phyloP scores from a whole-genome alignment of 2,329 filamentous ascomycete species.

The Xylaria arbuscula region DNA sequence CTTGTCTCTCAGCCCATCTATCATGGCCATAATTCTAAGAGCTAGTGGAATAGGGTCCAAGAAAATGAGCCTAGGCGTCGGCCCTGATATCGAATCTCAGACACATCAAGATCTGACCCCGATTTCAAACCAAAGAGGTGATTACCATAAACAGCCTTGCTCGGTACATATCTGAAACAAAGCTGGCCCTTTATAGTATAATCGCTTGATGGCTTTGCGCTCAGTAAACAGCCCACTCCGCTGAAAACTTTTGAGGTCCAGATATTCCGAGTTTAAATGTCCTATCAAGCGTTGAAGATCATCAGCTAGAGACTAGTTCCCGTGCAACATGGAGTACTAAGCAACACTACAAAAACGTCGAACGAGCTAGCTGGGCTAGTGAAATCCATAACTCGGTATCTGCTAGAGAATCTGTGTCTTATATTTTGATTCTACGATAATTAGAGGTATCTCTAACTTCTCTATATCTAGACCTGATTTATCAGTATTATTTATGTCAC shows the following conservation, averaged over 20 bases:
- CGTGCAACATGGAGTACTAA: not conserved
- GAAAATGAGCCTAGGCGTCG: not conserved
- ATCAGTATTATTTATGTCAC: no score
- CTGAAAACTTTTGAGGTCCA: conserved; percentile 7
- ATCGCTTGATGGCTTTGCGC: not conserved
- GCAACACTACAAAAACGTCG: not conserved
- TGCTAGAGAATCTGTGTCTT: no score
- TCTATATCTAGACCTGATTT: no score
- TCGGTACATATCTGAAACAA: not conserved
- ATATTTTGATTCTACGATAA: no score
- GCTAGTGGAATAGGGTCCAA: not conserved
- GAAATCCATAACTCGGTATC: no score
- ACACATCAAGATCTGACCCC: not conserved
- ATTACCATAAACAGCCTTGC: not conserved
- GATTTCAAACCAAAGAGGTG: not conserved
- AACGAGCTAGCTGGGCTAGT: not conserved
- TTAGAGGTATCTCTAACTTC: no score
- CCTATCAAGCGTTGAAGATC: not conserved
- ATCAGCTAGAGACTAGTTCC: not conserved
- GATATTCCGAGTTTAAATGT: not conserved
- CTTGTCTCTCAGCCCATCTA: conserved; percentile 2
- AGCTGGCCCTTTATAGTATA: not conserved
- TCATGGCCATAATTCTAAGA: not conserved
- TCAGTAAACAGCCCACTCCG: not conserved
- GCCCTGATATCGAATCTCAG: not conserved